phyloP scores from a whole-genome alignment of 495 filamentous ascomycete species.

The Pseudomonodictys pantanalensis region DNA sequence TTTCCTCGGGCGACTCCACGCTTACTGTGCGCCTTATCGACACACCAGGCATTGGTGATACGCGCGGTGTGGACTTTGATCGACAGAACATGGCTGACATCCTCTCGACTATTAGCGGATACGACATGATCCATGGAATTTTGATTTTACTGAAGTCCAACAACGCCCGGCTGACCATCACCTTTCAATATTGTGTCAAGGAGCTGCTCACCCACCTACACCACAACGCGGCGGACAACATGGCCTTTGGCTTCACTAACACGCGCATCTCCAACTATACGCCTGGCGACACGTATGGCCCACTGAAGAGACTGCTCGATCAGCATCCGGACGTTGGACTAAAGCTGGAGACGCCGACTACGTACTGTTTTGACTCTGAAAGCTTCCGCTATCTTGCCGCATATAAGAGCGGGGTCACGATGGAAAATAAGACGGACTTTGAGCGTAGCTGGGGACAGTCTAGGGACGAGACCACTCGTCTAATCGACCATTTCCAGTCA shows the following conservation, averaged over 20 bases:
- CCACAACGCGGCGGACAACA: conserved; percentile 37
- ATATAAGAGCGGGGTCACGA: conserved; percentile 36
- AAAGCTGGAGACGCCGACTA: conserved; percentile 25
- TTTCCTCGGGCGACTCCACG: conserved; percentile 24
- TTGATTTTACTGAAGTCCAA: conserved; percentile 45
- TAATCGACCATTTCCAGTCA: conserved; percentile 26
- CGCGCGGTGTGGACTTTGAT: conserved; percentile 40
- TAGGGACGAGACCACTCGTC: neutral
- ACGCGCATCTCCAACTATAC: conserved; percentile 45
- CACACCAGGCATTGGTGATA: conserved; percentile 49
- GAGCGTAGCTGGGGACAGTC: conserved; percentile 40
- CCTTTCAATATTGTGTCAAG: conserved; percentile 45
- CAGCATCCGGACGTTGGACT: conserved; percentile 35
- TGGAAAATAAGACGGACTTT: conserved; percentile 40
- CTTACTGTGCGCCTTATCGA: conserved; percentile 49
- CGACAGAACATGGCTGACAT: conserved; percentile 48
- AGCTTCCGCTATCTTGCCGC: conserved; percentile 49
- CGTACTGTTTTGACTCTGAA: conserved; percentile 50
- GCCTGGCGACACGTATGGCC: conserved; percentile 45
- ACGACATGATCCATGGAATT: conserved; percentile 43
- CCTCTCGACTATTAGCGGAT: conserved; percentile 35
- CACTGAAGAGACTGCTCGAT: conserved; percentile 37
- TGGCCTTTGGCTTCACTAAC: conserved; percentile 50
- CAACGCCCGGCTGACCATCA: conserved; percentile 41
- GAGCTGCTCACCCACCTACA: conserved; percentile 46